A percentile compares a stretch with the other conserved stretches of the same genome.
phyloP scores from a whole-genome alignment of 202 grass and related monocot genomes.

The Zoysia matrella region DNA sequence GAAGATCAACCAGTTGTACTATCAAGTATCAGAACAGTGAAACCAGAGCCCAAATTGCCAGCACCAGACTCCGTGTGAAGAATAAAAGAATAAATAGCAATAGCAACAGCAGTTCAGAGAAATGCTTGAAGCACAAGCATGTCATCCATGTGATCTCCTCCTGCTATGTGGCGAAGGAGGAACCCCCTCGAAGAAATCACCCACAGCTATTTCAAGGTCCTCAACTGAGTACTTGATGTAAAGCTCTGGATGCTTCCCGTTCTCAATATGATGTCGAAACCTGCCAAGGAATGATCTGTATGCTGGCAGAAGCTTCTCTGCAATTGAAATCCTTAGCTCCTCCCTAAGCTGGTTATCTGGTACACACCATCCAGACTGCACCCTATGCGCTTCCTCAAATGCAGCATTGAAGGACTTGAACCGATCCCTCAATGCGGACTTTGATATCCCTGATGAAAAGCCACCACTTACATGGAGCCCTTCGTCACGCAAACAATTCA shows the following conservation, averaged over 20 bases:
- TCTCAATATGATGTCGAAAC: constrained; percentile 93
- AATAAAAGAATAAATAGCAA: constrained; percentile 63
- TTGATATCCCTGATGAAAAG: constrained; percentile 62
- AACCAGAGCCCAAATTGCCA: constrained; percentile 32
- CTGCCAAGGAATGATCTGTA: constrained; percentile 88
- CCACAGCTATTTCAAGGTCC: constrained; percentile 77
- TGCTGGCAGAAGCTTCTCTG: constrained; percentile 83
- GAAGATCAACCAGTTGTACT: constrained; percentile 45
- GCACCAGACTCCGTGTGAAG: constrained; percentile 38
- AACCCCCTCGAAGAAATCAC: constrained; percentile 86
- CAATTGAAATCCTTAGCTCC: constrained; percentile 89
- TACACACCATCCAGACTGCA: constrained; percentile 78
- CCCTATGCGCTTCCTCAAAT: constrained; percentile 81
- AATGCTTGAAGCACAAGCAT: constrained; percentile 50
- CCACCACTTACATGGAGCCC: constrained; percentile 11
- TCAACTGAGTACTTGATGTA: constrained; percentile 39
- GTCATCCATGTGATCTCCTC: constrained; percentile 76
- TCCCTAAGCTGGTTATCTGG: constrained; percentile 82
- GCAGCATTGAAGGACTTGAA: constrained; percentile 86
- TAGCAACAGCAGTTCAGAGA: constrained; percentile 34
- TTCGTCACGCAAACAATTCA: constrained; percentile 83
- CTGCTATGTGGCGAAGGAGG: constrained; percentile 60
- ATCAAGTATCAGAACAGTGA: constrained; percentile 42
- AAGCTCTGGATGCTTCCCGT: constrained; percentile 81
- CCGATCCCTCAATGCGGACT: constrained; percentile 73